phyloP scores from a whole-genome alignment of 257 asterid genomes.

The Perilla frutescens region DNA sequence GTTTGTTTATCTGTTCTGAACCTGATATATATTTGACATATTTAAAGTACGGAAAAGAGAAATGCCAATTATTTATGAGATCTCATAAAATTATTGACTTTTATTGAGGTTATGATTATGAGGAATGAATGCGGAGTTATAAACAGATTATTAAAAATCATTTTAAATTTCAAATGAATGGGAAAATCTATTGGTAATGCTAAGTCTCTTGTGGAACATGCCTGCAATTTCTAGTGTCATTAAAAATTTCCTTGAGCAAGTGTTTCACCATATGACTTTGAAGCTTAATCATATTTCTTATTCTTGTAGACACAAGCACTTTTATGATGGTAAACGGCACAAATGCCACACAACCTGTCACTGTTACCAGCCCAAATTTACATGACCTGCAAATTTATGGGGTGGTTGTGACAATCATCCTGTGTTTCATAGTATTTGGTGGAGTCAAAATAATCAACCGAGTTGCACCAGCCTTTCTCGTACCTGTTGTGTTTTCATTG shows the following conservation, averaged over 20 bases:
- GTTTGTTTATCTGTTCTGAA: constrained; percentile 8
- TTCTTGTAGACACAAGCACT: constrained; percentile 61
- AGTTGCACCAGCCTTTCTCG: constrained; percentile 97
- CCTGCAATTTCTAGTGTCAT: constrained; percentile 4
- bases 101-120: constrained; percentile 14
- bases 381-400: constrained; percentile 98
- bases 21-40: background rate
- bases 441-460: constrained; percentile 98
- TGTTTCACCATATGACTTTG: constrained; percentile 22
- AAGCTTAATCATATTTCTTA: constrained; percentile 36
- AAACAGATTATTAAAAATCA: constrained; percentile 7
- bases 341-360: constrained; percentile 69
- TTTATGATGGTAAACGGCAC: constrained; percentile 85
- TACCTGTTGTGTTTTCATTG: constrained; percentile 85
- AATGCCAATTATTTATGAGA: background rate
- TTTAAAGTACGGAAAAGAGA: background rate
- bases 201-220: background rate
- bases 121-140: constrained; percentile 20
- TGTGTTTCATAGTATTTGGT: constrained; percentile 96
- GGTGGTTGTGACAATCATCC: constrained; percentile 84
- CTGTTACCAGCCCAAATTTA: constrained; percentile 88
- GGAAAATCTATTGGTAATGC: constrained; percentile 20
- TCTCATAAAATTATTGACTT: background rate
- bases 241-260: constrained; percentile 12
- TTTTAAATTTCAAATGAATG: background rate